A percentile compares a stretch with the other conserved stretches of the same genome.
phyloP scores from a whole-genome alignment of 495 filamentous ascomycete species.

The Elaphomyces granulatus region DNA sequence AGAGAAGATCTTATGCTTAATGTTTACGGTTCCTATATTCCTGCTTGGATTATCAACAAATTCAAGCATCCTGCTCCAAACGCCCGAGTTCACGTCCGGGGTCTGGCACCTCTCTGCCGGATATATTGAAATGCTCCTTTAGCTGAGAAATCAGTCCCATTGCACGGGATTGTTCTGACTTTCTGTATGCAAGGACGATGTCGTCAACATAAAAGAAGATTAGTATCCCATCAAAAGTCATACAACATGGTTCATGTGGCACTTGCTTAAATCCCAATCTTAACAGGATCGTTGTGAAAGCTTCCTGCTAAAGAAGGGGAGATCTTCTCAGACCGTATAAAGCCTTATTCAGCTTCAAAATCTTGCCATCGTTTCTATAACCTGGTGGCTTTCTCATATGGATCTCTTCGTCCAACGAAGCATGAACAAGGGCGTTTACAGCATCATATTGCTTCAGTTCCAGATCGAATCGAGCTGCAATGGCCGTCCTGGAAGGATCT shows the following conservation, averaged over 20 bases:
- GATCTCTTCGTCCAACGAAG: not conserved
- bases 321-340: not conserved
- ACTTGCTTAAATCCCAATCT: not conserved
- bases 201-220: not conserved
- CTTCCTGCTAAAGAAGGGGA: not conserved
- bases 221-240: not conserved
- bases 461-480: conserved; percentile 10
- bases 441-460: conserved; percentile 10
- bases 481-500: conserved; percentile 12
- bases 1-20: too few species aligned
- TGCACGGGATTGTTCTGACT: not conserved
- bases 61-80: too few species aligned
- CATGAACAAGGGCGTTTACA: conserved; percentile 3
- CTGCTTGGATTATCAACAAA: too few species aligned
- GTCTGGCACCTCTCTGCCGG: too few species aligned
- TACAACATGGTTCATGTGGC: not conserved
- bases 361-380: not conserved
- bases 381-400: not conserved
- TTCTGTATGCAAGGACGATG: not conserved
- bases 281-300: too few species aligned
- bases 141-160: not conserved
- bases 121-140: not conserved
- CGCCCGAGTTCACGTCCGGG: too few species aligned
- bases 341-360: not conserved
- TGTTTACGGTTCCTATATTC: too few species aligned